Percentiles rank a stretch among this genome's conserved stretches.
phyloP scores from a whole-genome alignment of 2,329 filamentous ascomycete genomes.

The Aureobasidium uvarum region DNA sequence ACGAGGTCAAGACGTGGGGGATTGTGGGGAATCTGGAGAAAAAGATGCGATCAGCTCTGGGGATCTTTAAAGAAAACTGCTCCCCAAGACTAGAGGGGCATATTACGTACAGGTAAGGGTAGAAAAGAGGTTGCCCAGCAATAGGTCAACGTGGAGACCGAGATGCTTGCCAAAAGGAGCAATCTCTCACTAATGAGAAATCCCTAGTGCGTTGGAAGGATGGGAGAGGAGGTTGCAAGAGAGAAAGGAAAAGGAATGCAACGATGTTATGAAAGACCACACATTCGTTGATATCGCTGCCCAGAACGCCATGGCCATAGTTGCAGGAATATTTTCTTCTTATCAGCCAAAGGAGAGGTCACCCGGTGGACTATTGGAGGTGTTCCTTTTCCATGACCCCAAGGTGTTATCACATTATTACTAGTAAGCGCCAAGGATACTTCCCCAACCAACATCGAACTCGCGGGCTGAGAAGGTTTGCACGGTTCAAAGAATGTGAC shows the following conservation, averaged over 20 bases:
- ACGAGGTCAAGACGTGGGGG: conserved; percentile 14
- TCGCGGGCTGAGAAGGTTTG: neutral
- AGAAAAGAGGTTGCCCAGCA: conserved; percentile 1
- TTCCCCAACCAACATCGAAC: neutral
- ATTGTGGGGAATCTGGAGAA: conserved; percentile 23
- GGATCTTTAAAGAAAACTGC: conserved; percentile 14
- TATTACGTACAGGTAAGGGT: conserved; percentile 19
- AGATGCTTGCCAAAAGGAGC: conserved; percentile 10
- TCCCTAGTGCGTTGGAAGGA: conserved; percentile 2
- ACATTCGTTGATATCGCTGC: conserved; percentile 10
- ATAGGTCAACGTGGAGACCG: conserved; percentile 5
- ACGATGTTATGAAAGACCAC: neutral
- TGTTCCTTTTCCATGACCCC: conserved; percentile 7
- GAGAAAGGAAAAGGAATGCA: neutral
- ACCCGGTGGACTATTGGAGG: conserved; percentile 11
- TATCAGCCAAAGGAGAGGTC: conserved; percentile 1
- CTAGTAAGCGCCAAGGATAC: conserved; percentile 14
- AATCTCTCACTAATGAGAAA: conserved; percentile 24
- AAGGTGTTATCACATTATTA: neutral
- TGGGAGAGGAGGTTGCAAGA: neutral
- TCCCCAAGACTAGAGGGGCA: neutral
- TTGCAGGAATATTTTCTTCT: conserved; percentile 7
- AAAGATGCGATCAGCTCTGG: conserved; percentile 14
- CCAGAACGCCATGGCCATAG: conserved; percentile 16
- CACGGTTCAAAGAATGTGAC: conserved; percentile 2